phyloP scores from a whole-genome alignment of 495 filamentous ascomycete genomes.

The Penicillium cosmopolitanum region DNA sequence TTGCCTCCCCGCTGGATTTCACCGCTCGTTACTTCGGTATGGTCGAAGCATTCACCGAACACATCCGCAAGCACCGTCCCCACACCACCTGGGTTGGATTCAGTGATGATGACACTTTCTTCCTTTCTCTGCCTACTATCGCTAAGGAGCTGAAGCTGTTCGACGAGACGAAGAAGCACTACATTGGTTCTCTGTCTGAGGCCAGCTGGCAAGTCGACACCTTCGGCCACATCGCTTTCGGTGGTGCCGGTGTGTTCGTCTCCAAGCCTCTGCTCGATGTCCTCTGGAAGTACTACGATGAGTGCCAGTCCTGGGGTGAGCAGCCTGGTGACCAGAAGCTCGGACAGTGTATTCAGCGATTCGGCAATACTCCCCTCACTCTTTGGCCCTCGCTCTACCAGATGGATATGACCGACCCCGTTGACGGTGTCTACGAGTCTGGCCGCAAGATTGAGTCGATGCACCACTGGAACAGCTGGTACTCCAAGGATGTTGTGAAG shows the following conservation, averaged over 20 bases:
- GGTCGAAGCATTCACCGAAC: slow-evolving; percentile 57
- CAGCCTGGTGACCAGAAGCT: slow-evolving; percentile 64
- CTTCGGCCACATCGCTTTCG: slow-evolving; percentile 69
- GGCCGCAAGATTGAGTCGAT: slow-evolving; percentile 60
- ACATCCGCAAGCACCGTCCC: slow-evolving; percentile 50
- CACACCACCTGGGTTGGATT: slow-evolving; percentile 67
- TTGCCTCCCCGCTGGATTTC: slow-evolving; percentile 55
- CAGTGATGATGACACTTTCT: slow-evolving; percentile 77
- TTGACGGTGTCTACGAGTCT: slow-evolving; percentile 66
- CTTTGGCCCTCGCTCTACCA: slow-evolving; percentile 63
- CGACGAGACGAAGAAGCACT: slow-evolving; percentile 55
- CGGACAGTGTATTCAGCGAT: slow-evolving; percentile 62
- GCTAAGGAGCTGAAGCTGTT: slow-evolving; percentile 56
- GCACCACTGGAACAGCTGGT: slow-evolving; percentile 68
- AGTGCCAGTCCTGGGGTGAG: slow-evolving; percentile 56
- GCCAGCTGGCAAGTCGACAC: slow-evolving; percentile 59
- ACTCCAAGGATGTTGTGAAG: slow-evolving; percentile 56
- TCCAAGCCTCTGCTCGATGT: slow-evolving; percentile 60
- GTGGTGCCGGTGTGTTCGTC: slow-evolving; percentile 71
- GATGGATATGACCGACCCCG: slow-evolving; percentile 63
- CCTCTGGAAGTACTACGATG: slow-evolving; percentile 55
- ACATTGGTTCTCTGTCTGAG: slow-evolving; percentile 68
- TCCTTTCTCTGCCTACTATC: slow-evolving; percentile 61
- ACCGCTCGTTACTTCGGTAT: slow-evolving; percentile 68
- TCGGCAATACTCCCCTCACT: slow-evolving; percentile 58